phyloP scores from a whole-genome alignment of 2,329 filamentous ascomycete species.

The Penicillium sp. region DNA sequence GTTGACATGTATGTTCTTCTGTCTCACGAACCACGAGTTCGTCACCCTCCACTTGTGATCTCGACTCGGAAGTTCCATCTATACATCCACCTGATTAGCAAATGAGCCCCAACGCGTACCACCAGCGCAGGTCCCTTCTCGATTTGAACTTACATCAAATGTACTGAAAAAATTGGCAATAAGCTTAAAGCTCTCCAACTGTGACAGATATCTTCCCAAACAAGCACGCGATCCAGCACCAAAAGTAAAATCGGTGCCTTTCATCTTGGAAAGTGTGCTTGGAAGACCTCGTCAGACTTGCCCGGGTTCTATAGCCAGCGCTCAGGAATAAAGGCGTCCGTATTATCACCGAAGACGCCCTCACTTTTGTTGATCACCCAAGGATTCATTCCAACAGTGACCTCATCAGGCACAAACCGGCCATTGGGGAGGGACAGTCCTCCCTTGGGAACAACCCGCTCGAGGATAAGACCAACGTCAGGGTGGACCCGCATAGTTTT shows the following conservation, averaged over 20 bases:
- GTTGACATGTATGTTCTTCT: constrained; percentile 23
- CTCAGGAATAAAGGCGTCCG: constrained; percentile 18
- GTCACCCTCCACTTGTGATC: constrained; percentile 42
- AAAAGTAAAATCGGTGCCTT: constrained; percentile 23
- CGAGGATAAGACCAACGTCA: constrained; percentile 49
- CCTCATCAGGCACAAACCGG: constrained; percentile 26
- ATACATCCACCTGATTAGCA: not conserved
- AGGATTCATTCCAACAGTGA: constrained; percentile 60
- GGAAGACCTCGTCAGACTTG: constrained; percentile 15
- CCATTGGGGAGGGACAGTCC: constrained; percentile 20
- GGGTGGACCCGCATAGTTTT: constrained; percentile 55
- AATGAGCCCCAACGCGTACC: not conserved
- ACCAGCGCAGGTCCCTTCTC: not conserved
- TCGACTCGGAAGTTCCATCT: constrained; percentile 40
- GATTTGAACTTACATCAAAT: constrained; percentile 42
- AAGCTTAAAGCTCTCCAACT: constrained; percentile 25
- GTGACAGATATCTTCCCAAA: constrained; percentile 17
- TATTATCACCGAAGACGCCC: constrained; percentile 63
- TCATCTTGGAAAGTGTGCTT: constrained; percentile 22
- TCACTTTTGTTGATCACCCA: constrained; percentile 72
- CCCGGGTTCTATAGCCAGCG: constrained; percentile 28
- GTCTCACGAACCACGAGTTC: constrained; percentile 46
- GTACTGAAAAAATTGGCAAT: constrained; percentile 38
- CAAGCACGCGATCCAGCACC: constrained; percentile 22
- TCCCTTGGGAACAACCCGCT: constrained; percentile 25